Percentiles rank a stretch among this genome's conserved stretches.
phyloP scores from a whole-genome alignment of 2,329 filamentous ascomycete species.

The Claviceps capensis region DNA sequence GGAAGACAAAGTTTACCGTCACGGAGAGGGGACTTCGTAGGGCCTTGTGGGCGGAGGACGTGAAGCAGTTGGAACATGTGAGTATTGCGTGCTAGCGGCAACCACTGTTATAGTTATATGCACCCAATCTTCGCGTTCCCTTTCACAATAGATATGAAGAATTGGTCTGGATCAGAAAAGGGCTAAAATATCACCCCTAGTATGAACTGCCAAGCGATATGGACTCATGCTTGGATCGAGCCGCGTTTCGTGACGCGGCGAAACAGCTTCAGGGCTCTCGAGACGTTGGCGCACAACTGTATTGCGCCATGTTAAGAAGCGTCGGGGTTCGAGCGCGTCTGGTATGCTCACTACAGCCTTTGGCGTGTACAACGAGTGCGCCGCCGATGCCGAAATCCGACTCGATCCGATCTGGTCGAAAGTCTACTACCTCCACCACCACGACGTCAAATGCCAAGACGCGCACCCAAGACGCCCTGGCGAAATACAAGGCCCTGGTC shows the following conservation, averaged over 20 bases:
- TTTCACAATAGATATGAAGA: no score
- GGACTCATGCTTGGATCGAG: conserved; percentile 54
- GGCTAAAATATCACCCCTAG: conserved; percentile 17
- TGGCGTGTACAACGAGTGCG: conserved; percentile 50
- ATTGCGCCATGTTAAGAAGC: conserved; percentile 75
- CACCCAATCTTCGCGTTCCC: background rate
- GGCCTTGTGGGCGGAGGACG: conserved; percentile 61
- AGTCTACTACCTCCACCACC: conserved; percentile 5
- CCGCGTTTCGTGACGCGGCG: conserved; percentile 62
- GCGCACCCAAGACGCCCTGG: conserved; percentile 12
- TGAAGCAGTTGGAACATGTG: conserved; percentile 46
- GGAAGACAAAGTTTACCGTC: conserved; percentile 55
- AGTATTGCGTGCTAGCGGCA: conserved; percentile 8
- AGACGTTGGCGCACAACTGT: conserved; percentile 80
- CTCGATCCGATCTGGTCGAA: conserved; percentile 15
- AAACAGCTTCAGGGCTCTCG: conserved; percentile 62
- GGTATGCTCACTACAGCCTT: conserved; percentile 77
- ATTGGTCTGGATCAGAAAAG: no score
- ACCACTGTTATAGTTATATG: background rate
- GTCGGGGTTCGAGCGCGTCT: conserved; percentile 70
- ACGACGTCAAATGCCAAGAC: conserved; percentile 17
- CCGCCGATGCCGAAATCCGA: conserved; percentile 33
- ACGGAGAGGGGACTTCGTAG: conserved; percentile 57
- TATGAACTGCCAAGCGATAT: conserved; percentile 46
- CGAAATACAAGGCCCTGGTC: conserved; percentile 22